A percentile compares a stretch with the other conserved stretches of the same genome.
phyloP scores from a whole-genome alignment of 2,329 filamentous ascomycete genomes.

The Epichloe gansuensis region DNA sequence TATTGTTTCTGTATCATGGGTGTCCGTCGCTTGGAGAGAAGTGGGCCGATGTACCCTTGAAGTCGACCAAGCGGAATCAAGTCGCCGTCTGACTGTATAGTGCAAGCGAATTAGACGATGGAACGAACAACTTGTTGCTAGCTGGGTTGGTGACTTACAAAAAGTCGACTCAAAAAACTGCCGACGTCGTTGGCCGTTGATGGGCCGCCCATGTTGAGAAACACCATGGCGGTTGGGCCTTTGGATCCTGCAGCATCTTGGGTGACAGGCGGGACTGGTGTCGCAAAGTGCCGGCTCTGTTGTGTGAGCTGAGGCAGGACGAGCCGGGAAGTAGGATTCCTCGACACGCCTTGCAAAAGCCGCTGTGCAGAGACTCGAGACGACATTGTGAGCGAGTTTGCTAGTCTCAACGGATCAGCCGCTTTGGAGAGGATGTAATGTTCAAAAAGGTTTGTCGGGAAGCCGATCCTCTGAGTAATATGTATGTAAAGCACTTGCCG shows the following conservation, averaged over 20 bases:
- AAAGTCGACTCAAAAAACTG: constrained; percentile 79
- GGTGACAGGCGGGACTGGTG: constrained; percentile 58
- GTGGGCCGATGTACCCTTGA: constrained; percentile 78
- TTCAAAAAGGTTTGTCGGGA: background rate
- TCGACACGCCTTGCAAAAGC: constrained; percentile 16
- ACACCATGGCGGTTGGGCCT: constrained; percentile 94
- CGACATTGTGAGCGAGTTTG: constrained; percentile 15
- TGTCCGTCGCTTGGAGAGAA: constrained; percentile 76
- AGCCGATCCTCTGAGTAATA: constrained; percentile 1
- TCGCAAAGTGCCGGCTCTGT: constrained; percentile 23
- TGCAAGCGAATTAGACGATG: constrained; percentile 4
- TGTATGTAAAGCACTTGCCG: background rate
- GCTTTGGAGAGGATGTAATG: background rate
- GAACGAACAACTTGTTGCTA: background rate
- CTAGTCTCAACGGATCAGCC: background rate
- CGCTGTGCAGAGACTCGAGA: constrained; percentile 18
- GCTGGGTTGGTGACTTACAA: constrained; percentile 46
- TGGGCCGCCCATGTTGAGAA: constrained; percentile 97
- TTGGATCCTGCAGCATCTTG: constrained; percentile 57
- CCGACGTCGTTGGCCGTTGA: constrained; percentile 79
- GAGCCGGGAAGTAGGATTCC: constrained; percentile 15
- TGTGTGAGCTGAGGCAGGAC: constrained; percentile 17
- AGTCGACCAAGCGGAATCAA: constrained; percentile 89
- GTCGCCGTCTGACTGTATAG: constrained; percentile 67
- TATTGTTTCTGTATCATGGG: constrained; percentile 97